Evolutionary conservation across 2,329 filamentous ascomycete genomes (phyloP), one percentile per base, ranked within the genome.

Genomic region (Aspergillus oerlinghausenensis): DNA sequence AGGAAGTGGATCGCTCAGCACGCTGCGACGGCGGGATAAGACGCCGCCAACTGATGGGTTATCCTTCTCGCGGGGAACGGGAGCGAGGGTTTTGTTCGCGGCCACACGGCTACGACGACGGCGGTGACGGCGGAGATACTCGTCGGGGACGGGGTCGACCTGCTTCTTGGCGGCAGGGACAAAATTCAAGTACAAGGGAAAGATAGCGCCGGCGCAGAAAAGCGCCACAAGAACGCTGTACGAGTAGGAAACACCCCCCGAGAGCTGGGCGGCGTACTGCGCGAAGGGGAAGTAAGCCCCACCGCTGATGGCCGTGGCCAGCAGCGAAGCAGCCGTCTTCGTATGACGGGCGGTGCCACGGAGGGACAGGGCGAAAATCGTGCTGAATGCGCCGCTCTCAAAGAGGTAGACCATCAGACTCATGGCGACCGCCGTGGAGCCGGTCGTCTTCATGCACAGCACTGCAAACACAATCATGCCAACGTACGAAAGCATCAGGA

Each of bases 341-440:
- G 83, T 86, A 64, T 84, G 79, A 14, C 70, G 74, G 5, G 82
- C 84, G 61, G 84, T 76, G 8, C 84, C 84, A 23, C 84, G 82
- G 9, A 87, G 74, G 2, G 77, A 74, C 59, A 84, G 81, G 11
- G 81, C 82, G 61, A 82, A 87, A 54, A 85, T 81, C 50, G 84
- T 79, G 43, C 80, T 77, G 70, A 86, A 87, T 2, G 82, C 73
- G 3, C 84, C 83, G 9, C 82, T 83, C 70, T 86, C 82, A 61
- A 85, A 84, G 60, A 85, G 80, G 65, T 81, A 84, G 49, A 82
- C 64, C 60, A 86, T 71, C 53, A 83, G 72, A 14, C 79, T 70
- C 66, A 81, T 75, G 1, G 76, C 74, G 2, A 82, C 72, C 4
- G 77, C 80, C 0, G 73, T 67, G 4, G 71, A 62, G 9, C 79